These are phyloP conservation scores for Kitagawia praeruptora DNA, from an alignment of 129 eudicot species.

Conservation along the genomic window DNA sequence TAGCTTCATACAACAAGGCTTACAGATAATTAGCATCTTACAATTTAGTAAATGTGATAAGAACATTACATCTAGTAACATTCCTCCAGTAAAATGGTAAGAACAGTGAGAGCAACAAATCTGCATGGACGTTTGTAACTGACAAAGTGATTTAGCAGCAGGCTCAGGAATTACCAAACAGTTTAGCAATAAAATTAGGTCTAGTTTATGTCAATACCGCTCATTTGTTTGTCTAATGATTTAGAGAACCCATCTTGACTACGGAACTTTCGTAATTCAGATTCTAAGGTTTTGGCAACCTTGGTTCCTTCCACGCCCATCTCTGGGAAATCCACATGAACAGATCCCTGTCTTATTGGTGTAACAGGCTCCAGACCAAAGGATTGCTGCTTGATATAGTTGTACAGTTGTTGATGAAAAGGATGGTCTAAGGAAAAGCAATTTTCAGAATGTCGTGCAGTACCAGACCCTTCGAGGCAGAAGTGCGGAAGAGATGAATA, in stretches of 20 bases:
- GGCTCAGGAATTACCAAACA: not conserved
- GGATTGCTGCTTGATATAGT: slow-evolving; percentile 62
- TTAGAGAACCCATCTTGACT: slow-evolving; percentile 39
- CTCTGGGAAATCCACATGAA: slow-evolving; percentile 80
- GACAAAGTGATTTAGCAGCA: not conserved
- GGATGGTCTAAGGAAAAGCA: slow-evolving; percentile 78
- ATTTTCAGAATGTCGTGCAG: slow-evolving; percentile 45
- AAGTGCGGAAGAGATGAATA: slow-evolving; percentile 35
- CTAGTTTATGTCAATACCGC: not conserved
- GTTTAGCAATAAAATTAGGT: not conserved
- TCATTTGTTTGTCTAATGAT: slow-evolving; percentile 16
- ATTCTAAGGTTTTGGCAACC: slow-evolving; percentile 59
- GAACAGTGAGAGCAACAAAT: not conserved
- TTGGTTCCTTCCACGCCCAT: slow-evolving; percentile 51
- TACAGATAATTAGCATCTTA: not conserved
- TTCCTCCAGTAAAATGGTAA: not conserved
- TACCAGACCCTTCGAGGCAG: slow-evolving; percentile 96
- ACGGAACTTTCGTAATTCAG: slow-evolving; percentile 56
- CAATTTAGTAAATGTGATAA: not conserved
- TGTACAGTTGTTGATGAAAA: slow-evolving; percentile 74
- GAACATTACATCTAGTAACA: not conserved
- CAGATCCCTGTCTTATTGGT: slow-evolving; percentile 58
- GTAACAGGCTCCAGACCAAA: slow-evolving; percentile 7
- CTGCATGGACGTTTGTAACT: not conserved
- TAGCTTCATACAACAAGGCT: not conserved